Evolutionary conservation across 2,329 filamentous ascomycete genomes (phyloP).

Genomic region (Fusarium sp.): DNA sequence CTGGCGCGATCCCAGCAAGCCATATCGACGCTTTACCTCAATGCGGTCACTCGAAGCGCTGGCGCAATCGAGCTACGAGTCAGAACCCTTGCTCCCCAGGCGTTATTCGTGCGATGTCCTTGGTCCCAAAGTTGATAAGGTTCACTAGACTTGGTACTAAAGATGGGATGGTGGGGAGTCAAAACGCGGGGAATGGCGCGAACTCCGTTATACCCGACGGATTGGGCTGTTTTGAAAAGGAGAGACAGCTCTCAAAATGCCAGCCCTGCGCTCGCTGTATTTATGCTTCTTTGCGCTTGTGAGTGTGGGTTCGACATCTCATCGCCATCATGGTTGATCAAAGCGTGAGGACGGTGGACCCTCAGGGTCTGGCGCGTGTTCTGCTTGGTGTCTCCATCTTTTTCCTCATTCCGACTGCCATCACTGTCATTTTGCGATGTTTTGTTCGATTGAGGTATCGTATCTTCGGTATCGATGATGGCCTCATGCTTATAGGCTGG

Average conservation of each 20-base stretch:
- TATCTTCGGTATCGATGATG: constrained; percentile 29
- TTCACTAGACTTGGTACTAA: not conserved
- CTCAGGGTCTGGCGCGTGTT: constrained; percentile 15
- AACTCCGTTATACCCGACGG: not conserved
- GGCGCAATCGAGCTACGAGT: not conserved
- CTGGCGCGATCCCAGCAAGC: not conserved
- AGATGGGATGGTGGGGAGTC: not conserved
- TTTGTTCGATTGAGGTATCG: constrained; percentile 2
- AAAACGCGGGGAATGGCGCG: not conserved
- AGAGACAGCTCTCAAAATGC: not conserved
- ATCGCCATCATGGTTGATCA: constrained; percentile 17
- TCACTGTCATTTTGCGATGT: constrained; percentile 18
- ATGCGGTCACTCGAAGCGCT: not conserved
- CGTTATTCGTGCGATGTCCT: not conserved
- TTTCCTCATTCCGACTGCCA: not conserved
- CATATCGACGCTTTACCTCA: not conserved
- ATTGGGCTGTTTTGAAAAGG: not conserved
- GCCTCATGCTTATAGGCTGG: constrained; percentile 35
- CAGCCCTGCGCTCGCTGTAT: not conserved
- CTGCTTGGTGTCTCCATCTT: constrained; percentile 14
- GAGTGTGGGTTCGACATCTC: not conserved
- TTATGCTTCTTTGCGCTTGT: not conserved
- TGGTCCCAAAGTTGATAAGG: not conserved
- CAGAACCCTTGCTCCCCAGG: not conserved
- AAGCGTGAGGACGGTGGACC: constrained; percentile 4